Evolutionary conservation across 441 rosid species (phyloP), one percentile per base, ranked within the genome.

Genomic region (Gossypium laxum): DNA sequence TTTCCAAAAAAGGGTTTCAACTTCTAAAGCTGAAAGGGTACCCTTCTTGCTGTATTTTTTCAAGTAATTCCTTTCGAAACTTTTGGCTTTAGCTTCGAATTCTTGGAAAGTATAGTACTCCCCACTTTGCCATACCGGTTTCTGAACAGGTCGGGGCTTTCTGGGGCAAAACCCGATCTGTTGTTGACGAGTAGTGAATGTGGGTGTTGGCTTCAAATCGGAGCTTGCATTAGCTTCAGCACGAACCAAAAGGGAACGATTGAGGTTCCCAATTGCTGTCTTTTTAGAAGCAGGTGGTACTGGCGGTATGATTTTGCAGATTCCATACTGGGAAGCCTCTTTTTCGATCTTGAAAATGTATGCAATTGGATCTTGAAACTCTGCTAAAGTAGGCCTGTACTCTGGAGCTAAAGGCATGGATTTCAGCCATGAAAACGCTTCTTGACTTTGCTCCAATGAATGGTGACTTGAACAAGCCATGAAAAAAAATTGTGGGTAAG

Each of bases 341-440:
- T 89, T 90, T 76, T 94, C 99, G 88, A 94, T 92, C 86, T 94
- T 94, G 72, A 86, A 87, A 82, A 94, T 94, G 96, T 94, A 94
- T 68, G 98, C 92, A 76, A 94, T 94, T 76, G 98, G 98, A 92
- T 94, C 98, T 89, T 92, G 99, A 69, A 94, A 94, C 89, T 94
- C 99, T 1, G 90, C 82, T 1, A 80, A 72, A 47, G 94, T 87
- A 7, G 98, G 99, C 70, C 83, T 89, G 74, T 85, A 94, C 81
- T 94, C 97, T 4, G 99, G 99, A 6, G 99, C 98, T 19, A 85
- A 59, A 64, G 99, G 98, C 30, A 94, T 80, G 77, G 88, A 87
- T 81, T 85, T 94, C 17, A 92, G 92, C 99, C 98, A 94, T 5
- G 90, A 82, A 74, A 89, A 86, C 41, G 89, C 94, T 54, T 92